Conservation (phyloP, 192 early-diverging fungal species). For the Backusella mclennaniae region DNA sequence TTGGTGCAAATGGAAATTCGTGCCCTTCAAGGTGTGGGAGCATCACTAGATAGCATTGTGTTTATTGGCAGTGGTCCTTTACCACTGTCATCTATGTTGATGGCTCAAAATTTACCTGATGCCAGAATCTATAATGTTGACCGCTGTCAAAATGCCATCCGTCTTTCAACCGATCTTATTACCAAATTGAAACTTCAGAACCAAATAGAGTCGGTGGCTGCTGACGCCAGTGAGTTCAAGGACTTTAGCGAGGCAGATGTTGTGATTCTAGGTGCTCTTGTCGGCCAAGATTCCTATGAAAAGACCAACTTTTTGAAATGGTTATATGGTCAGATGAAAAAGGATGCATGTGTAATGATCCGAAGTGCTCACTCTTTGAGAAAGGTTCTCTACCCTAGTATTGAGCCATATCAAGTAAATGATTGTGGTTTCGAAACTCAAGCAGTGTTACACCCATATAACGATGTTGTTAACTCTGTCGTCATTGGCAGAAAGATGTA, state of each 20-base stretch:
- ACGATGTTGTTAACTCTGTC: constrained; percentile 32
- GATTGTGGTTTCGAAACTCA: constrained; percentile 18
- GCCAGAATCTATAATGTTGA: constrained; percentile 22
- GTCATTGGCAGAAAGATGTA: constrained; percentile 24
- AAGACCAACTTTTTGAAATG: constrained; percentile 16
- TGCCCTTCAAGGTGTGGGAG: constrained; percentile 19
- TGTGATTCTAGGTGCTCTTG: constrained; percentile 24
- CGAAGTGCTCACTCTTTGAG: constrained; percentile 34
- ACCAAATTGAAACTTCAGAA: neutral
- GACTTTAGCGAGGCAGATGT: constrained; percentile 21
- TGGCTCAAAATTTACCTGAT: constrained; percentile 6
- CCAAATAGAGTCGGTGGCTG: neutral
- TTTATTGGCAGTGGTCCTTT: constrained; percentile 34
- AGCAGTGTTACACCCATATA: constrained; percentile 22
- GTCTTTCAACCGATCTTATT: neutral
- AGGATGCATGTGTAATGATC: constrained; percentile 15
- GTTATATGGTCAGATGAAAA: constrained; percentile 18
- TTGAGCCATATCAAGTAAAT: constrained; percentile 15
- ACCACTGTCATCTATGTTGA: constrained; percentile 21
- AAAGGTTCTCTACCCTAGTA: constrained; percentile 20
- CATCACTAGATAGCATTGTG: neutral
- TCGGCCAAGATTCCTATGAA: constrained; percentile 5
- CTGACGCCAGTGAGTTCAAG: constrained; percentile 4
- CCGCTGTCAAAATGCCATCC: constrained; percentile 8
- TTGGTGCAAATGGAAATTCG: constrained; percentile 21